phyloP scores from a whole-genome alignment of 441 rosid genomes.

The Adansonia gregorii region DNA sequence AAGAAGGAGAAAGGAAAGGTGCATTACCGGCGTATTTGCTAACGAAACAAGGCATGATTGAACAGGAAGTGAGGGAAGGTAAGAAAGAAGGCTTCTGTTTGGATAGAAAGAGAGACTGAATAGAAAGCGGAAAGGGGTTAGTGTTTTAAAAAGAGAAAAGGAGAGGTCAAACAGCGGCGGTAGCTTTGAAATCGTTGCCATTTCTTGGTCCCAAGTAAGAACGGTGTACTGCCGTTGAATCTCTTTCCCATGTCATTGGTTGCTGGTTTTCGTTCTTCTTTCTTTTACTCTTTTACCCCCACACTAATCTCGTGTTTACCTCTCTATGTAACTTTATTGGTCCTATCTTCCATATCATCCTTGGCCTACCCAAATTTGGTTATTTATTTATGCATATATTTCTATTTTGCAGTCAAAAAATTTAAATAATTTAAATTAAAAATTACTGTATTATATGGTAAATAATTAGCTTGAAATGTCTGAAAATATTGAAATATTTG shows the following conservation, averaged over 20 bases:
- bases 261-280: not conserved
- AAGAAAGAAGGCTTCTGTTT: not conserved
- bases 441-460: too few relatives aligned
- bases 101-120: not conserved
- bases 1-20: not conserved
- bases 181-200: not conserved
- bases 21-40: constrained; percentile 21
- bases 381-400: too few relatives aligned
- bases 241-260: not conserved
- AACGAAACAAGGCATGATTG: constrained; percentile 23
- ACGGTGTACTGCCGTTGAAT: constrained; percentile 18
- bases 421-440: too few relatives aligned
- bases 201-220: not conserved
- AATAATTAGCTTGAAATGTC: too few relatives aligned
- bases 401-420: too few relatives aligned
- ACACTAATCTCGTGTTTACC: not conserved
- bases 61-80: not conserved
- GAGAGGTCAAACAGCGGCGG: not conserved
- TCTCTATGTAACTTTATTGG: too few relatives aligned
- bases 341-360: too few relatives aligned
- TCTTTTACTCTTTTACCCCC: constrained; percentile 12
- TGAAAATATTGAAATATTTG: too few relatives aligned
- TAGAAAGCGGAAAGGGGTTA: not conserved
- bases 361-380: too few relatives aligned
- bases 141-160: not conserved